Conservation (phyloP, 495 filamentous ascomycete genomes). For the Chlorociboria aeruginascens region DNA sequence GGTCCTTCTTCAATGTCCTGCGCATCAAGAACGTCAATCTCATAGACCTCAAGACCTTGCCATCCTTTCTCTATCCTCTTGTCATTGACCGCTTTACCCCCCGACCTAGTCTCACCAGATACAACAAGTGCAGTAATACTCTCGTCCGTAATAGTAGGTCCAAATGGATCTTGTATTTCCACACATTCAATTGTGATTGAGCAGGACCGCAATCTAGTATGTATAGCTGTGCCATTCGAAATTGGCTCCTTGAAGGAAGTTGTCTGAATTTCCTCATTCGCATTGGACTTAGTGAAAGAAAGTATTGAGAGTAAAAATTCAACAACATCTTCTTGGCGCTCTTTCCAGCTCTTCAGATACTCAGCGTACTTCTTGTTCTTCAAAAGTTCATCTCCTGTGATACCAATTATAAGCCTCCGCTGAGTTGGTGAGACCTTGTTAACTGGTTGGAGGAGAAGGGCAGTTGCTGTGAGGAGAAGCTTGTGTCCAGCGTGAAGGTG, state of each 20-base stretch:
- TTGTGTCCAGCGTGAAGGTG: conserved; percentile 96
- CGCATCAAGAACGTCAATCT: conserved; percentile 81
- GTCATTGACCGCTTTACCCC: conserved; percentile 73
- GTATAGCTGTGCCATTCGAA: conserved; percentile 18
- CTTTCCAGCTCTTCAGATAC: conserved; percentile 64
- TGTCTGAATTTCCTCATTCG: conserved; percentile 25
- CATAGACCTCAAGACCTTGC: conserved; percentile 64
- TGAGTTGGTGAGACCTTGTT: conserved; percentile 22
- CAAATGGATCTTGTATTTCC: conserved; percentile 79
- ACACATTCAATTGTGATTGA: conserved; percentile 54
- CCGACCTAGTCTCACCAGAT: conserved; percentile 77
- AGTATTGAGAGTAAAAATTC: conserved; percentile 64
- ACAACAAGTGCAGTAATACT: conserved; percentile 71
- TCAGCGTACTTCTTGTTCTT: conserved; percentile 81
- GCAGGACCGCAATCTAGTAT: conserved; percentile 29
- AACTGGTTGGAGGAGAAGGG: conserved; percentile 50
- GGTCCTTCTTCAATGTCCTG: conserved; percentile 39
- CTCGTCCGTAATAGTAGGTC: conserved; percentile 80
- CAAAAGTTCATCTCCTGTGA: conserved; percentile 77
- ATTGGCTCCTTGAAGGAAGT: conserved; percentile 3
- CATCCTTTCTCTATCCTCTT: conserved; percentile 70
- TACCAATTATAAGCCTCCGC: conserved; percentile 61
- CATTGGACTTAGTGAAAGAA: conserved; percentile 27
- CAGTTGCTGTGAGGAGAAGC: conserved; percentile 74
- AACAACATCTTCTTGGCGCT: conserved; percentile 52